A percentile compares a stretch with the other conserved stretches of the same genome.
Evolutionary conservation across 108 stramenopile species (phyloP).

Genomic region (Cyclotella baltica): DNA sequence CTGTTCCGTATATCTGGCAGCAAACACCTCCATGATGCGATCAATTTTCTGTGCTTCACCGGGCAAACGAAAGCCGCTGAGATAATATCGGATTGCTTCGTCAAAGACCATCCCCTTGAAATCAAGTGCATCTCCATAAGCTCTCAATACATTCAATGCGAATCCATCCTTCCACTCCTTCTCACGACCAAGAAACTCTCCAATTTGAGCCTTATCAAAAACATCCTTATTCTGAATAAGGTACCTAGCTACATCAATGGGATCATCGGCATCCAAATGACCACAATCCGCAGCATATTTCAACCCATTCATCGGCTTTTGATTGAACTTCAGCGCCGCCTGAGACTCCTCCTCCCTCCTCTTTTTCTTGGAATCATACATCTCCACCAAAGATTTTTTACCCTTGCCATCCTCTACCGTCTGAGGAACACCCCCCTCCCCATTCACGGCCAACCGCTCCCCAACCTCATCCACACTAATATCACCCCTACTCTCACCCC

Average conservation of each 20-base stretch:
- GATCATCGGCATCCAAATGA: constrained; percentile 80
- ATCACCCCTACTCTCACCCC: constrained; percentile 24
- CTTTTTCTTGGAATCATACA: constrained; percentile 93
- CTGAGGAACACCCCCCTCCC: constrained; percentile 22
- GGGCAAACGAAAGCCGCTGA: constrained; percentile 97
- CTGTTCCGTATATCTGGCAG: constrained; percentile 92
- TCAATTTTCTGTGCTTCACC: constrained; percentile 99
- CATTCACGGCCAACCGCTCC: constrained; percentile 11
- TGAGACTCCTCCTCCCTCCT: constrained; percentile 89
- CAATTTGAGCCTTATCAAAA: constrained; percentile 97
- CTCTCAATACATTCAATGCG: constrained; percentile 88
- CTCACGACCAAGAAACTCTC: constrained; percentile 96
- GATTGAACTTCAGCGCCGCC: constrained; percentile 94
- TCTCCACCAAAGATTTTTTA: constrained; percentile 76
- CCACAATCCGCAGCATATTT: constrained; percentile 87
- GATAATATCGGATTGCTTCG: constrained; percentile 94
- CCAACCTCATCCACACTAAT: constrained; percentile 39
- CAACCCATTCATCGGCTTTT: constrained; percentile 94
- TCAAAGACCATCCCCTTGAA: constrained; percentile 92
- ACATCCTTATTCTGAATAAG: constrained; percentile 86
- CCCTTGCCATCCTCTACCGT: constrained; percentile 23
- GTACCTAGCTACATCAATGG: constrained; percentile 88
- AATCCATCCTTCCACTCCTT: constrained; percentile 93
- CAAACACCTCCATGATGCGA: constrained; percentile 99
- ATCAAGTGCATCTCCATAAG: constrained; percentile 91